Percentiles rank a stretch among this genome's conserved stretches.
These are phyloP conservation scores for Stylonectria norvegica DNA, from an alignment of 2,329 filamentous ascomycete species.

Conservation along the genomic window DNA sequence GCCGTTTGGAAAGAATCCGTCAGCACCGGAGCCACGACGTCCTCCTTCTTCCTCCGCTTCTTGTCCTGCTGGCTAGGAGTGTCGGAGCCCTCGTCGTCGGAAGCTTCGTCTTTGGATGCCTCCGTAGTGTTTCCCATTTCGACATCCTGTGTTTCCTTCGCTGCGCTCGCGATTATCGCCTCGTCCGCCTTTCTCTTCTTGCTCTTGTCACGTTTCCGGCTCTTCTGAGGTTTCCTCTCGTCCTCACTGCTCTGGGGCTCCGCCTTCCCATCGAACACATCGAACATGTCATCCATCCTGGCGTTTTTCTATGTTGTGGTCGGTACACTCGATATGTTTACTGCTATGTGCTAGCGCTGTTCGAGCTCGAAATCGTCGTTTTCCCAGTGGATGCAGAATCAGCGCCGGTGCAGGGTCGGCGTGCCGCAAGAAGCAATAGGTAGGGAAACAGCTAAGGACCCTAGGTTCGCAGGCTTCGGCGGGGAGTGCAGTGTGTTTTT, in stretches of 20 bases:
- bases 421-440: too few relatives aligned
- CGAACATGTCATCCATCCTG: conserved; percentile 75
- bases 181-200: conserved; percentile 89
- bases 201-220: conserved; percentile 57
- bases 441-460: too few relatives aligned
- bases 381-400: too few relatives aligned
- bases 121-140: conserved; percentile 42
- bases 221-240: conserved; percentile 44
- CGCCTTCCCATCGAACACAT: conserved; percentile 69
- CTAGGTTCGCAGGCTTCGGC: too few relatives aligned
- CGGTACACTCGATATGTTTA: too few relatives aligned
- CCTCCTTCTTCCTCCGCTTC: conserved; percentile 61
- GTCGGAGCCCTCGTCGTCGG: conserved; percentile 37
- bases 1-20: conserved; percentile 95
- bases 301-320: conserved; percentile 14
- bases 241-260: conserved; percentile 40
- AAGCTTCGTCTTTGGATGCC: conserved; percentile 35
- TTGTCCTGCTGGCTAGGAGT: conserved; percentile 55
- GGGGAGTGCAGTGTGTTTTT: too few relatives aligned
- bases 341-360: too few relatives aligned
- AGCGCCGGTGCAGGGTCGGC: too few relatives aligned
- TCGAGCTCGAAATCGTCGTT: too few relatives aligned
- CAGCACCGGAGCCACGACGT: conserved; percentile 70
- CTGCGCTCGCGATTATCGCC: conserved; percentile 49
- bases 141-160: conserved; percentile 20